Conservation (phyloP, 2,329 filamentous ascomycete genomes). For the Zymoseptoria tritici region DNA sequence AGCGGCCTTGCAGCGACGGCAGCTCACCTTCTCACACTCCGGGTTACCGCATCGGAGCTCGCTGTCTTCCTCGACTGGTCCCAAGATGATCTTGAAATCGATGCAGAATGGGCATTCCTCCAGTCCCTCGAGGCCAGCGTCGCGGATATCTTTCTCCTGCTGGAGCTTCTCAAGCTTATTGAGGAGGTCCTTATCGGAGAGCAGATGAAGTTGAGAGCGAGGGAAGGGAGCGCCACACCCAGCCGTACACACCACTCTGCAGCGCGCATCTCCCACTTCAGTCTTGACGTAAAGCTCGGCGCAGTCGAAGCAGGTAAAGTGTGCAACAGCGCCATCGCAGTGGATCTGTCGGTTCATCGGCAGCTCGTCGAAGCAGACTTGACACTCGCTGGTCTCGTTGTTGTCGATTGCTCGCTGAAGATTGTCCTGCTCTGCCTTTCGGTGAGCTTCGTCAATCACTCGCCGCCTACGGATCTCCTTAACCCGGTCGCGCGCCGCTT, state of each 20-base stretch:
- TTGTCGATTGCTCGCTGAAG: slow-evolving; percentile 27
- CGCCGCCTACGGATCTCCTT: slow-evolving; percentile 13
- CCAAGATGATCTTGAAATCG: slow-evolving; percentile 67
- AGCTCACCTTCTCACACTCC: slow-evolving; percentile 51
- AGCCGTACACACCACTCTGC: slow-evolving; percentile 59
- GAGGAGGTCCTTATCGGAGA: slow-evolving; percentile 52
- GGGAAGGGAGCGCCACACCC: slow-evolving; percentile 59
- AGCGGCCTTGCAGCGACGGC: slow-evolving; percentile 54
- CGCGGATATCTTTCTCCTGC: slow-evolving; percentile 60
- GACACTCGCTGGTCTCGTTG: slow-evolving; percentile 54
- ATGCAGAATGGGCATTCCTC: slow-evolving; percentile 70
- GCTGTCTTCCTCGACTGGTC: slow-evolving; percentile 57
- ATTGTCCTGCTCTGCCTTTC: slow-evolving; percentile 31
- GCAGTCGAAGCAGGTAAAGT: slow-evolving; percentile 66
- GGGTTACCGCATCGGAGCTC: slow-evolving; percentile 66
- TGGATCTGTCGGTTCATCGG: slow-evolving; percentile 60
- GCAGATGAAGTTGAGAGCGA: slow-evolving; percentile 46
- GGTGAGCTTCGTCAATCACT: slow-evolving; percentile 15
- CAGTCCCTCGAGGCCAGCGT: slow-evolving; percentile 63
- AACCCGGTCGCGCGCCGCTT: slow-evolving; percentile 27
- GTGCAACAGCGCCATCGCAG: slow-evolving; percentile 52
- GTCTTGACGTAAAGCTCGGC: slow-evolving; percentile 57
- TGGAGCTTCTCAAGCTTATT: slow-evolving; percentile 63
- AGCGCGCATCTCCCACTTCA: slow-evolving; percentile 61
- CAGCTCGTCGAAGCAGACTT: slow-evolving; percentile 59